Base-by-base conservation (phyloP, 352 stramenopile species). In the Pythium vanterpoolii region DNA sequence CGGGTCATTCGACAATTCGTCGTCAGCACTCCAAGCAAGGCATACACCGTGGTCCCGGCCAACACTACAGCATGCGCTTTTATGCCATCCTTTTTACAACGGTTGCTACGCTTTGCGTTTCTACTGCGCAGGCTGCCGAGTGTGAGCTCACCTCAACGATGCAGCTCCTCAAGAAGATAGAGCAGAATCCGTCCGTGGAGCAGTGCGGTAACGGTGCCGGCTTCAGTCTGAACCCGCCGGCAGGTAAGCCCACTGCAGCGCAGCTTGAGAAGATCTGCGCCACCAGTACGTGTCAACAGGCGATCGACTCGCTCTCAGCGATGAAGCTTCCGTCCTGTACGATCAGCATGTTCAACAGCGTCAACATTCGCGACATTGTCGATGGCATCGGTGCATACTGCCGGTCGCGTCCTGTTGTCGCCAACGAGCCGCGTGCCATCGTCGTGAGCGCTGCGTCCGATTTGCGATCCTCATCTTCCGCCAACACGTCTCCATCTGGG, bases 321-420 rank as follows among this genome's bases (percentile, higher is more conserved):
- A 33, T 72, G 31, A 47, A 65, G 14, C 4, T 68, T 1, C 53
- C 59, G n/a, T 72, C 64, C 1, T 72, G 64, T 27, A 68, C 64
- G 4, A 66, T 72, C 53, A 39, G 36, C 14, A 66, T 72, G 64
- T 30, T 72, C 16, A 68, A 72, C 26, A 56, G 51, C 27, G 58
- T 65, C 30, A 68, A 72, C 45, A 46, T 72, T 2, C 48, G 44
- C 5, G 42, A 60, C 23, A 55, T 72, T 14, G 27, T 62, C 5
- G 40, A 60, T 24, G 23, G 31, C 13, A 60, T 68, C n/a, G 16
- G n/a, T 1, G 16, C 23, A 1, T 16, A 64, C 26, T 65, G 60
- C 50, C 43, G 45, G 26, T 36, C 49, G 62, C 34, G 26, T 4
- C 6, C 36, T 16, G 30, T 28, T 13, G 23, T 27, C n/a, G 33